Evolutionary conservation across 495 filamentous ascomycete species (phyloP), one percentile per base, ranked within the genome.

Genomic region (Daldinia caldariorum): DNA sequence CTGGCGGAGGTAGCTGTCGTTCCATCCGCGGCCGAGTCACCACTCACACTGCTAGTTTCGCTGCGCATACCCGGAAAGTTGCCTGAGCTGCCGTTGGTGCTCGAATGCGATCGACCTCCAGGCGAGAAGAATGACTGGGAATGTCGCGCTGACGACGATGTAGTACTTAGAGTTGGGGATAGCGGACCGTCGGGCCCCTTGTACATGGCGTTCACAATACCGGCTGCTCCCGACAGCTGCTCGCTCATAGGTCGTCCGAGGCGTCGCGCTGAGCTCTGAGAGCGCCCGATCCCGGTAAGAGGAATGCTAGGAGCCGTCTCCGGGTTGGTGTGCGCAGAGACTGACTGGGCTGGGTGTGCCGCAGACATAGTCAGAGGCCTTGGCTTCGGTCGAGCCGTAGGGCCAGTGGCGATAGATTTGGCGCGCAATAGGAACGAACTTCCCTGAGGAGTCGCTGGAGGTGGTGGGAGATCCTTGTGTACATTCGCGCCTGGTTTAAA

Each of bases 381-480:
- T 61, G 86, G 84, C 67, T 81, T 81, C 4, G 79, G 66, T 41
- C 76, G 51, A 70, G 67, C 71, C 58, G 80, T 50, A 54, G 75
- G 77, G 71, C 61, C 70, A 32, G 79, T 78, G 68, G 84, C 78
- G 71, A 94, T 90, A 14, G 92, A 92, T 73, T 89, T 93, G 57
- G 94, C 92, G 57, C 94, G 86, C 79, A 94, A 90, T 50, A 97
- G 82, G 74, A 94, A 82, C 29, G 89, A 86, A 32, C 83, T 82
- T 13, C 81, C 73, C 57, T 82, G 73, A 12, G 88, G 83, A 63
- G 89, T 88, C 63, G 87, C 81, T 12, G 88, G 83, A 4, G 94
- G 93, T 1, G 91, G 90, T 3, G 94, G 94, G 20, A 97, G 88
- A 7, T 94, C 93, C 76, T 97, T 97, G 74, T 97, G 90, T 8